Evolutionary conservation across 768 basidiomycete genomes (phyloP), one percentile per base, ranked within the genome.

Genomic region (Rhodosporidiobolus sp.): DNA sequence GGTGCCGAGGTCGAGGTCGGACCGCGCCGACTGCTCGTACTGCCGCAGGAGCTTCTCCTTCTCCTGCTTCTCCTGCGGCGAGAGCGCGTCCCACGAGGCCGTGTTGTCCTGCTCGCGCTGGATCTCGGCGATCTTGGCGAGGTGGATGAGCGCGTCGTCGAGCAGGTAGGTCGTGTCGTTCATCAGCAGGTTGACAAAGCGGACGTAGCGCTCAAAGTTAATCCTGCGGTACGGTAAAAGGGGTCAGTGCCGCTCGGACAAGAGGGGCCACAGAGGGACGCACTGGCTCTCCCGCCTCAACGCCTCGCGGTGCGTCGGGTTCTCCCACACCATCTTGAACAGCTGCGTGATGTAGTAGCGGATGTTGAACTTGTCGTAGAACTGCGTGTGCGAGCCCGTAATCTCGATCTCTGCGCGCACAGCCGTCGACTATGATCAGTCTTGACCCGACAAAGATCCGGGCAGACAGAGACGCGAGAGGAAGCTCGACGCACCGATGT

Each of bases 111-210:
- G 95, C 79, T 94, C 90, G 0, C 83, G 83, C 80, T 95, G 90
- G 61, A 97, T 88, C 70, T 86, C 88, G 80, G 90, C 88, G 74
- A 99, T 96, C 79, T 95, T 91, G 19, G 87, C 85, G 62, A 99
- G 85, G 74, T 94, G 91, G 77, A 88, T 88, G 59, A 98, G 84
- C 16, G 93, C 95, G 78, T 99, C 96, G 80, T 98, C 94, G 86
- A 99, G 88, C 63, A 97, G 89, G 81, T 94, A 98, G 16, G 95
- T 98, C 65, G 95, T 93, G 78, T 99, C 96, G 85, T 96, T 97
- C 84, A 98, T 96, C 87, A 98, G 90, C 77, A 97, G 84, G 82
- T 99, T 98, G 83, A 94, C 86, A 81, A 99, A 98, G 67, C 89
- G 88, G 64, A 98, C 89, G 80, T 98, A 98, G 81, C 91, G 90